Evolutionary conservation across 176 grass and related monocot species (phyloP), one percentile per base, ranked within the genome.

Genomic region (Thinopyrum elongatum): DNA sequence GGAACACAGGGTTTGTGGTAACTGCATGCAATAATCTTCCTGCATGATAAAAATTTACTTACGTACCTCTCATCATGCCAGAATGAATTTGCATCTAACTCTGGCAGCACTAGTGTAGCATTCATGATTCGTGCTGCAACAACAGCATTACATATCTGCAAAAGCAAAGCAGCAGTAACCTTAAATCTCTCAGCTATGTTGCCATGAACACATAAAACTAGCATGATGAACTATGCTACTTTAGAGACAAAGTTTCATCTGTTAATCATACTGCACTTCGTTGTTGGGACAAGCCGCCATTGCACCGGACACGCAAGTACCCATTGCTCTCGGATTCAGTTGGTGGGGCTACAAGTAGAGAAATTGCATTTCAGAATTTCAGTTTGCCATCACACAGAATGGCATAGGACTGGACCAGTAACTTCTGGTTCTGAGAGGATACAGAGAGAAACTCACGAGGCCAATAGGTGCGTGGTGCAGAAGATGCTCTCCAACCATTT

Each of bases 61-160:
- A 51, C 1, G 36, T 90, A 99, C 97, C 94, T 99, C 85, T 96
- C 94, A 81, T 99, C 97, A 76, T 19, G 94, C 97, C 97, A 99
- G 76, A 94, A 99, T 74, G 97, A 99, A 89, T 99, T 99, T 78
- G 97, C 86, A 61, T 99, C 97, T 84, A 99, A 88, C 81, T 99
- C 92, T 71, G 97, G 97, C 74, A 99, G 83, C 62, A 99, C 92
- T 49, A 99, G 84, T 57, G 97, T 96, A 55, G 97, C 97, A 86
- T 99, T 96, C 97, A 99, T 96, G 38, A 99, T 99, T 41, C 92
- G 84, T 85, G 97, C 97, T 88, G 90, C 97, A 85, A 96, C 75
- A 92, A 99, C 97, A 90, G 97, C 97, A 91, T 99, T 99, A 55
- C 97, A 99, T 93, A 99, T 99, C 97, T 99, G 86, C 53, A 92